Conservation (phyloP, 805 yeast species). For the Suhomyces prunicola region DNA sequence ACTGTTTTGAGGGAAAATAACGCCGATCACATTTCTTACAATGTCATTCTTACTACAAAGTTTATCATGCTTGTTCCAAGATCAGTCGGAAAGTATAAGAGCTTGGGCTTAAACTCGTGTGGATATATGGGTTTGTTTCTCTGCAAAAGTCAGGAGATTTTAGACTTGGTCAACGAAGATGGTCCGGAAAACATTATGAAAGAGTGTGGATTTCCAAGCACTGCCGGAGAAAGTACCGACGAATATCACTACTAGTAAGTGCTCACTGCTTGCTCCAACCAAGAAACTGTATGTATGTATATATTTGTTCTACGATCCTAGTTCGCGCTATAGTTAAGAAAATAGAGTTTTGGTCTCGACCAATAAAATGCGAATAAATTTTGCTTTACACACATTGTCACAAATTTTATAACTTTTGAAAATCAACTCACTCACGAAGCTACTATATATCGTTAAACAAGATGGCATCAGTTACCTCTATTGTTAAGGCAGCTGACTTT, state of each 20-base stretch:
- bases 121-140: conserved; percentile 78
- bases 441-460: conserved; percentile 8
- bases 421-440: background rate
- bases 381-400: conserved; percentile 8
- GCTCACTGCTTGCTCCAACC: background rate
- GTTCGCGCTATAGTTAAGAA: background rate
- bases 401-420: background rate
- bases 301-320: background rate
- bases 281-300: background rate
- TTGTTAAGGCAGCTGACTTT: conserved; percentile 72
- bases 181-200: conserved; percentile 54
- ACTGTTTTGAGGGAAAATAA: conserved; percentile 59
- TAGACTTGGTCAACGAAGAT: conserved; percentile 43
- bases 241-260: conserved; percentile 62
- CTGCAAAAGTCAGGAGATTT: conserved; percentile 63
- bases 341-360: conserved; percentile 23
- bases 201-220: conserved; percentile 65
- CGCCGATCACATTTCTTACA: conserved; percentile 59
- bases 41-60: conserved; percentile 73
- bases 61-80: conserved; percentile 92
- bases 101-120: conserved; percentile 70
- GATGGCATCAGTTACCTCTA: conserved; percentile 63
- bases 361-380: conserved; percentile 24
- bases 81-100: conserved; percentile 48
- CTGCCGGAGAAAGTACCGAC: conserved; percentile 52